A percentile compares a stretch with the other conserved stretches of the same genome.
Evolutionary conservation across 768 basidiomycete genomes (phyloP).

Genomic region (Pulveroboletus sp.): DNA sequence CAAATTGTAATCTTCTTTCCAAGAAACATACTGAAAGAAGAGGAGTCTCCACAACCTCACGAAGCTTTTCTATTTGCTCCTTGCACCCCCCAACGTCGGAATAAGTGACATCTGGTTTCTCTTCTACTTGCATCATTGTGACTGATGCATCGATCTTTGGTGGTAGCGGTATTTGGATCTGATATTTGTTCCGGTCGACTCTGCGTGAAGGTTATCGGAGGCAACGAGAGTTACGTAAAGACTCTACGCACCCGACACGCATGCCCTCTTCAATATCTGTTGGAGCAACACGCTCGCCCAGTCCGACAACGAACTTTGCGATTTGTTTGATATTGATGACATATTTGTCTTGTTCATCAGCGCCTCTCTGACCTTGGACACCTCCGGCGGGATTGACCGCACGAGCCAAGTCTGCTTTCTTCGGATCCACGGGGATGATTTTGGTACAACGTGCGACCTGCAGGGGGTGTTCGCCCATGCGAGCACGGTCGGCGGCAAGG

Average conservation of each 20-base stretch:
- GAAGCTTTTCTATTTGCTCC: slow-evolving; percentile 97
- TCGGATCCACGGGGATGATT: slow-evolving; percentile 82
- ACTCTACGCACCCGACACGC: slow-evolving; percentile 83
- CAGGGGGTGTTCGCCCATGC: slow-evolving; percentile 89
- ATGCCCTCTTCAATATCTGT: slow-evolving; percentile 99
- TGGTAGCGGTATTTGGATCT: slow-evolving; percentile 96
- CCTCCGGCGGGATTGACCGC: slow-evolving; percentile 76
- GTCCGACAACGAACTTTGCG: slow-evolving; percentile 97
- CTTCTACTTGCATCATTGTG: slow-evolving; percentile 99
- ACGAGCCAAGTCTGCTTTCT: slow-evolving; percentile 71
- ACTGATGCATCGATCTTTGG: slow-evolving; percentile 99
- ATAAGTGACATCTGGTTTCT: slow-evolving; percentile 97
- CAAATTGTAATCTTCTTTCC: neutral
- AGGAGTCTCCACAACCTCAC: slow-evolving; percentile 97
- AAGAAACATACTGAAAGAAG: slow-evolving; percentile 71
- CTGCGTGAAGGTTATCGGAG: slow-evolving; percentile 36
- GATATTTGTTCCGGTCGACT: slow-evolving; percentile 94
- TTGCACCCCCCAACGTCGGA: slow-evolving; percentile 98
- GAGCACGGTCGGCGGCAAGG: slow-evolving; percentile 83
- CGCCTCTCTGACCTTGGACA: slow-evolving; percentile 86
- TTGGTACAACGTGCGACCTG: slow-evolving; percentile 99
- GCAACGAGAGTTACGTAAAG: neutral
- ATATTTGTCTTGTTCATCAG: slow-evolving; percentile 98
- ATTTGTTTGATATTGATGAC: slow-evolving; percentile 99
- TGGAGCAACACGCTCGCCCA: slow-evolving; percentile 93